Evolutionary conservation across 805 yeast species (phyloP).

Genomic region (Soucietia sequanensis): DNA sequence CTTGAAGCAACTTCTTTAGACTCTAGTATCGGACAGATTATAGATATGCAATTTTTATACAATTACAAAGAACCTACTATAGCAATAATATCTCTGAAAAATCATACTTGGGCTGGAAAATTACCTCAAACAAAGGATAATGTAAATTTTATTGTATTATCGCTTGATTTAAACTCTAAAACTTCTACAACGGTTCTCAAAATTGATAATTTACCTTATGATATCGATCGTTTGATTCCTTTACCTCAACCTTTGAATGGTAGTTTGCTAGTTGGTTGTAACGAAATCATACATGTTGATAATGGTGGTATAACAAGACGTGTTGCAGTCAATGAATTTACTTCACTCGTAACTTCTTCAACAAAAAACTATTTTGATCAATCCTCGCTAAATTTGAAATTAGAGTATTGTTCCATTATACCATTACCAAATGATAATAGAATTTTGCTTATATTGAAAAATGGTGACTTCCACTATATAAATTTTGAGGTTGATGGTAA

Average conservation of each 20-base stretch:
- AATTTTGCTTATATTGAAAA: constrained; percentile 27
- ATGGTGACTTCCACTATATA: constrained; percentile 34
- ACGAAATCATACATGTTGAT: constrained; percentile 76
- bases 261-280: constrained; percentile 65
- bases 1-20: constrained; percentile 58
- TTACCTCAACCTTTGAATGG: constrained; percentile 70
- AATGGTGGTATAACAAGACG: constrained; percentile 69
- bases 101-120: constrained; percentile 77
- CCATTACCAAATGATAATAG: constrained; percentile 37
- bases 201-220: constrained; percentile 69
- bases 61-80: constrained; percentile 83
- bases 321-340: constrained; percentile 58
- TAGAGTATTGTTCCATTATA: constrained; percentile 50
- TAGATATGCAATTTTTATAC: constrained; percentile 69
- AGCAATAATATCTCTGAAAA: constrained; percentile 57
- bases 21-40: constrained; percentile 56
- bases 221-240: constrained; percentile 62
- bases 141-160: constrained; percentile 57
- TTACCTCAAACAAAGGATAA: constrained; percentile 62
- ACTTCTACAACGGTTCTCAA: constrained; percentile 67
- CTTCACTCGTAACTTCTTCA: constrained; percentile 34
- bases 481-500: constrained; percentile 43
- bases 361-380: constrained; percentile 45
- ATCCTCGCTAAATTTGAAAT: constrained; percentile 46
- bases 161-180: constrained; percentile 60